Evolutionary conservation across 768 basidiomycete genomes (phyloP), one percentile per base, ranked within the genome.

Genomic region (Hysterangium stoloniferum): DNA sequence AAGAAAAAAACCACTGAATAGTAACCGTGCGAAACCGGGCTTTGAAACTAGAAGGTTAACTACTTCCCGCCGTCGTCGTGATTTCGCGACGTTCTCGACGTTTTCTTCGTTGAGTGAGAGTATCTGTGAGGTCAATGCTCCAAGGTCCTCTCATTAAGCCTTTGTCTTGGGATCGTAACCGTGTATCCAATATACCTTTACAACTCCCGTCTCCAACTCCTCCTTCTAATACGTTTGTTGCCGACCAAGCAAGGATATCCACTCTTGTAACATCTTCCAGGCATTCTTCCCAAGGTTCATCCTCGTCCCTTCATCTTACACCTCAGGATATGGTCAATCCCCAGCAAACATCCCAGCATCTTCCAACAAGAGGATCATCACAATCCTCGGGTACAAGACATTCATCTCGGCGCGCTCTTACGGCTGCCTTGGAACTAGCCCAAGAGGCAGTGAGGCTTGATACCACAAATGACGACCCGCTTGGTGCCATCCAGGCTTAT

Each of bases 391-490:
- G 53, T 44, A 68, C 76, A 44, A 74, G 75, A 19, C 83, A 83
- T 9, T 91, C 91, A 17, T 92, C 91, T 24, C 79, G 91, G 51
- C 79, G 86, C 48, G 89, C 92, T 24, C 71, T 95, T 24, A 94
- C 92, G 15, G 75, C 77, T 57, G 92, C 91, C 1, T 71, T 95
- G 42, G 87, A 92, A 59, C 75, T 93, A 11, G 92, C 92, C 12
- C 82, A 91, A 29, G 86, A 91, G 64, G 92, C 92, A 7, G 92
- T 95, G 36, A 79, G 81, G 58, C 79, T 93, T 31, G 92, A 95
- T 62, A 79, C 85, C 4, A 86, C 82, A 13, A 91, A 90, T 55
- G 86, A 93, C 63, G 86, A 92, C 57, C 89, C 90, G 13, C 77
- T 86, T 58, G 87, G 82, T 32, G 92, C 92, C 2, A 86, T 95